Evolutionary conservation across 108 stramenopile genomes (phyloP), one percentile per base, ranked within the genome.

Genomic region (Licmophora abbreviata): DNA sequence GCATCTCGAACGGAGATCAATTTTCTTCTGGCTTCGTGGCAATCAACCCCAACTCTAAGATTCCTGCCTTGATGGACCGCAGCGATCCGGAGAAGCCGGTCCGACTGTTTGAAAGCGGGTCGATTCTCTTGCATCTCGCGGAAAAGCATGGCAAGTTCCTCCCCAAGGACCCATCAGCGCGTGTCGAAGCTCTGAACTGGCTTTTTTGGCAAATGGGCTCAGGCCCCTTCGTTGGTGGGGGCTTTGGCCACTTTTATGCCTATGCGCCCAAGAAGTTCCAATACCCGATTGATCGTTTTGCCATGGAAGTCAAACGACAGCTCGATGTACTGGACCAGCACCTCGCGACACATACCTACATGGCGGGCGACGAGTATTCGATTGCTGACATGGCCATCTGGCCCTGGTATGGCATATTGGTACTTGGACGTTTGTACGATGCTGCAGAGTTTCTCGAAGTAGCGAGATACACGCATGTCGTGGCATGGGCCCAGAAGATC

Each of bases 1-100:
- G 68, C 32, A 92, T 94, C 44, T 54, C 68, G 50, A 51, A 67
- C n/a, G 54, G 61, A 27, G 81, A 83, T 18, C 92, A 94, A 54
- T 94, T 94, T 54, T 59, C 68, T 18, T 64, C 69, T 11, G 89
- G 81, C 3, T 94, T 92, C 66, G 83, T 88, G 4, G 48, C 56
- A 10, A 42, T 94, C 35, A 94, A 94, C 54, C 93, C 93, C 3
- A 94, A 94, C 65, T 77, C 75, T 37, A 92, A 92, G 62, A 94
- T 94, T 32, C 93, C 93, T 31, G 87, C 85, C 30, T 29, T 90
- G 54, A 41, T 81, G 44, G 84, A 70, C 64, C 64, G 30, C 18
- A 41, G 37, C 12, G 45, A 46, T 7, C 35, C 37, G 32, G n/a
- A n/a, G n/a, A n/a, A n/a, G n/a, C 80, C 80, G 1, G 29, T 82